Base-by-base conservation (phyloP, 257 asterid genomes). In the Verbena officinalis region DNA sequence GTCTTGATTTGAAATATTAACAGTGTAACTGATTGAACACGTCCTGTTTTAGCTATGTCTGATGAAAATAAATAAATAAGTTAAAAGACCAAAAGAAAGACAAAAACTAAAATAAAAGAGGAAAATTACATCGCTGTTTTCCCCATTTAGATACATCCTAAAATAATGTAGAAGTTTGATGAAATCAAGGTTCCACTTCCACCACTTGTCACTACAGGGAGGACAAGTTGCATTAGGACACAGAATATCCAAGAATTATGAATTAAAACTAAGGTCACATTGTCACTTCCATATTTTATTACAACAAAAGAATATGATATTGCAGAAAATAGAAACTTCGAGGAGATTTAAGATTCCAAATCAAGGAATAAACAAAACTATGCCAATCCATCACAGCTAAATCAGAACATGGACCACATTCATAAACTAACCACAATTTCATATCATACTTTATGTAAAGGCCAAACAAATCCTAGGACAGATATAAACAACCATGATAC, bases 311-410 rank as follows among this genome's bases (percentile, higher is more conserved):
- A 53, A 58, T 12, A 73, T 30, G 11, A 20, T 43, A 55, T 69
- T 11, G 3, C 21, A 55, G 54, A 15, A 61, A 50, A 39, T 49
- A 74, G 64, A 74, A 73, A 67, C 66, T 73, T 76, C 74, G 77
- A 76, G 76, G 71, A 79, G 73, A 75, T 75, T 71, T 4, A 64
- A 70, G 81, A 75, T 72, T 77, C 62, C 71, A 43, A 71, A 58
- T 27, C 33, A 38, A 58, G 67, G 64, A 49, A 75, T 75, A 73
- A 72, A 73, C 57, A 74, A 75, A 64, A 48, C 67, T 39, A 75
- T 22, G 55, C 74, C 63, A 27, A 68, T 46, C 33, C 62, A 68
- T 4, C 52, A 21, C 69, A 53, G 67, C 40, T 68, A 71, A 72
- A 77, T 68, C 74, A 73, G 74, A 65, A 71, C 75, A 69, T 67